Evolutionary conservation across 768 basidiomycete species (phyloP), one percentile per base, ranked within the genome.

Genomic region (Auricularia sp.): DNA sequence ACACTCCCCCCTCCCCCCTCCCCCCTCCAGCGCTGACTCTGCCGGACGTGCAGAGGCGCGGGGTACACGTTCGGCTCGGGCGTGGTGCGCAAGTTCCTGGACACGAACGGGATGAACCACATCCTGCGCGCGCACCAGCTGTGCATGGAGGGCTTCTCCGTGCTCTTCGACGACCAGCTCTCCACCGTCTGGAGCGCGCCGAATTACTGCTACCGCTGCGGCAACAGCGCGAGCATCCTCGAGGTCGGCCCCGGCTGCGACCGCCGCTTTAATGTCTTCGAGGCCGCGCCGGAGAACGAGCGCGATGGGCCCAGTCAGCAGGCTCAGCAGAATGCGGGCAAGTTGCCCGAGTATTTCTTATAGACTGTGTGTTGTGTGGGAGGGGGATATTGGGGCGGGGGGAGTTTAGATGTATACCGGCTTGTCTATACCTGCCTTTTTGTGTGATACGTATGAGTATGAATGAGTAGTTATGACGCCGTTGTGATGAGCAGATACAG

Each of bases 91-190:
- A 98, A 98, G 75, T 99, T 99, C 76, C 84, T 98, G 64, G 88
- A 94, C 73, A 88, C 92, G 62, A 99, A 99, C 78, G 83, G 87
- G 69, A 97, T 99, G 94, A 87, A 90, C 24, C 96, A 98, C 74
- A 97, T 99, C 70, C 84, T 98, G 29, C 92, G 97, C 29, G 97
- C 97, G 29, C 97, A 99, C 74, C 97, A 99, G 73, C 84, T 99
- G 8, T 98, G 97, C 76, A 98, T 99, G 97, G 97, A 99, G 76
- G 97, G 97, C 0, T 98, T 93, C 75, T 84, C 90, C n/a, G 93
- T 94, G n/a, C 82, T 98, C 36, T 98, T 98, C 69, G 94, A 95
- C 75, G 88, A 92, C 68, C 92, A 92, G 71, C 83, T 99, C 64
- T 94, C 92, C 33, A 99, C 97, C 0, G 97, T 99, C 6, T 99